These are phyloP conservation scores for Ascomycota sp. DNA, from an alignment of 2,329 filamentous ascomycete genomes.

Conservation along the genomic window DNA sequence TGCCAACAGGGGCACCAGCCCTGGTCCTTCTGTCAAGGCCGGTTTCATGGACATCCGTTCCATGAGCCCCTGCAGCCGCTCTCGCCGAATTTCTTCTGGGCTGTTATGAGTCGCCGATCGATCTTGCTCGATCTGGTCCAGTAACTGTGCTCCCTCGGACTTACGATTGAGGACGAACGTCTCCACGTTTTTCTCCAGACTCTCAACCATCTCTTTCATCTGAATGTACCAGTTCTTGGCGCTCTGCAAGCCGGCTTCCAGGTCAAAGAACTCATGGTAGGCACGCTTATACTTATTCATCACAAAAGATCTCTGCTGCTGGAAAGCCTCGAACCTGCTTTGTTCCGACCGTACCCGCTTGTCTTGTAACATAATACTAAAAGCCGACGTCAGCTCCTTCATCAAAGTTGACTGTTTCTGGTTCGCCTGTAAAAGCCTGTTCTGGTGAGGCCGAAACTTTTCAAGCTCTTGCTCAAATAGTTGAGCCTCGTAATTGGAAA, in stretches of 20 bases:
- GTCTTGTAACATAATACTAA: slow-evolving; percentile 77
- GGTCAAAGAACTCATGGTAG: slow-evolving; percentile 80
- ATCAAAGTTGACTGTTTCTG: slow-evolving; percentile 89
- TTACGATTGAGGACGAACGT: slow-evolving; percentile 89
- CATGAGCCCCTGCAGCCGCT: slow-evolving; percentile 76
- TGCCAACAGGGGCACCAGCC: no score
- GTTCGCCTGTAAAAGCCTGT: slow-evolving; percentile 72
- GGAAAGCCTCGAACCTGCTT: slow-evolving; percentile 81
- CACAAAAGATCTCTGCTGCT: slow-evolving; percentile 60
- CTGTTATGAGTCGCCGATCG: slow-evolving; percentile 38
- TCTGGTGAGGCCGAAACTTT: slow-evolving; percentile 88
- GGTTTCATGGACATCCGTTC: slow-evolving; percentile 84
- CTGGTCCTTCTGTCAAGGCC: slow-evolving; percentile 16
- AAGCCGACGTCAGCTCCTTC: slow-evolving; percentile 79
- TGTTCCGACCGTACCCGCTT: slow-evolving; percentile 86
- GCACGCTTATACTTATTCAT: slow-evolving; percentile 77
- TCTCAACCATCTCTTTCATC: slow-evolving; percentile 88
- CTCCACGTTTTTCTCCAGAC: slow-evolving; percentile 86
- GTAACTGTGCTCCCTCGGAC: slow-evolving; percentile 74
- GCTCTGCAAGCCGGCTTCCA: slow-evolving; percentile 66
- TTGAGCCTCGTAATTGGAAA: slow-evolving; percentile 76
- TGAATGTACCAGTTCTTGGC: slow-evolving; percentile 89
- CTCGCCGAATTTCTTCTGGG: slow-evolving; percentile 67
- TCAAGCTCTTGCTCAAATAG: slow-evolving; percentile 93
- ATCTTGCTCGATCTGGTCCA: slow-evolving; percentile 71